Conservation (phyloP, 2,329 filamentous ascomycete genomes). For the Lachnellula arida region DNA sequence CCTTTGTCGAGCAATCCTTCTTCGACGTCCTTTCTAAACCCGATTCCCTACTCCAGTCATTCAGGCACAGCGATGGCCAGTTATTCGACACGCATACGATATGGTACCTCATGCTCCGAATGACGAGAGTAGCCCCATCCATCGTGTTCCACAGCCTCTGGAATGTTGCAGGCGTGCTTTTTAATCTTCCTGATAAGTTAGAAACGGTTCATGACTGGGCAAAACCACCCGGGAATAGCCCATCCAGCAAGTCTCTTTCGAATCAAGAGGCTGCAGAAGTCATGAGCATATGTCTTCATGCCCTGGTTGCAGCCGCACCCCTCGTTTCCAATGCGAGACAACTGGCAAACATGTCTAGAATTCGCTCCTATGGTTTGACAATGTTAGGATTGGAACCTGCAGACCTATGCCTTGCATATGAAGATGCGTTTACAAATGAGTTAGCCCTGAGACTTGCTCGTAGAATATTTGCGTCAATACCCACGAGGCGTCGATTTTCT, state of each 20-base stretch:
- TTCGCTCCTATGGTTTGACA: conserved; percentile 41
- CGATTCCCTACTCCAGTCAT: conserved; percentile 50
- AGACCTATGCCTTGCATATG: conserved; percentile 53
- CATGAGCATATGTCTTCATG: conserved; percentile 56
- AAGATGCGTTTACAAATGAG: conserved; percentile 60
- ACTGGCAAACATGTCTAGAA: conserved; percentile 56
- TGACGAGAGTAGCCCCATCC: conserved; percentile 52
- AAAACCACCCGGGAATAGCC: conserved; percentile 12
- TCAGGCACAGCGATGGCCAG: conserved; percentile 45
- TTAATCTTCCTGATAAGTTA: conserved; percentile 43
- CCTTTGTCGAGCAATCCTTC: conserved; percentile 59
- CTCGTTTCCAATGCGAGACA: conserved; percentile 25
- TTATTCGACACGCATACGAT: conserved; percentile 56
- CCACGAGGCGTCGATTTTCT: conserved; percentile 28
- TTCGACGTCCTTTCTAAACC: conserved; percentile 60
- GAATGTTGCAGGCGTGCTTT: conserved; percentile 55
- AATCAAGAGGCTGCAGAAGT: conserved; percentile 27
- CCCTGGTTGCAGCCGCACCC: conserved; percentile 54
- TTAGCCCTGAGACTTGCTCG: conserved; percentile 54
- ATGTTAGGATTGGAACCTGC: conserved; percentile 45
- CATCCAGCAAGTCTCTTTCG: conserved; percentile 17
- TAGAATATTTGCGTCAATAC: conserved; percentile 53
- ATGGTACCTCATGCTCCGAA: conserved; percentile 58
- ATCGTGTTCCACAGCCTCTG: conserved; percentile 62
- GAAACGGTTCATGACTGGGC: conserved; percentile 23